Percentiles rank a stretch among this genome's conserved stretches.
phyloP scores from a whole-genome alignment of 345 rosid species.

The Bruguiera sexangula region DNA sequence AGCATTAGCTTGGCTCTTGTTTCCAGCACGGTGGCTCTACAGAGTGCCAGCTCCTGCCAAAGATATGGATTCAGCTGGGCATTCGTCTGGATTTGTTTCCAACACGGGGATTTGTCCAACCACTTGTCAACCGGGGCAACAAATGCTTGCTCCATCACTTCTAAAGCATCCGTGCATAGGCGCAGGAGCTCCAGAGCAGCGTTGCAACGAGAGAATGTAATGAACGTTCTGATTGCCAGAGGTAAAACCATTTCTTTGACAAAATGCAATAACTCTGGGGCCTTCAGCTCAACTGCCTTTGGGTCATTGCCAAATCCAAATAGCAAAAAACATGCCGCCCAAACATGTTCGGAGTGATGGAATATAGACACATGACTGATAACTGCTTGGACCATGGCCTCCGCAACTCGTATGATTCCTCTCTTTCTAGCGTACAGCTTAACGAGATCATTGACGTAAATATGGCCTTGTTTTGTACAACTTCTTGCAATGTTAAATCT shows the following conservation, averaged over 20 bases:
- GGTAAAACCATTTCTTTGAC: constrained; percentile 70
- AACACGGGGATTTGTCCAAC: constrained; percentile 81
- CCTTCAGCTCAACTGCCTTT: constrained; percentile 59
- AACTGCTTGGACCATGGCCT: constrained; percentile 72
- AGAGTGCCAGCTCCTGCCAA: constrained; percentile 89
- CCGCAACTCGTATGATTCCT: constrained; percentile 47
- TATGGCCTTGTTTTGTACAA: constrained; percentile 52
- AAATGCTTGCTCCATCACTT: constrained; percentile 76
- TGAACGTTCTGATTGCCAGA: constrained; percentile 66
- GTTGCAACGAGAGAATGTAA: constrained; percentile 73
- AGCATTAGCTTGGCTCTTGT: constrained; percentile 87
- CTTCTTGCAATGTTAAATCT: constrained; percentile 81
- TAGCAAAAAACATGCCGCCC: constrained; percentile 80
- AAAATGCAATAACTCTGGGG: constrained; percentile 52
- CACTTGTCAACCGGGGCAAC: constrained; percentile 84
- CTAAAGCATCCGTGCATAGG: constrained; percentile 79
- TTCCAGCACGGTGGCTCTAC: constrained; percentile 86
- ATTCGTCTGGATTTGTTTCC: constrained; percentile 79
- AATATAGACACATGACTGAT: constrained; percentile 52
- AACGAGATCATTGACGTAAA: constrained; percentile 62
- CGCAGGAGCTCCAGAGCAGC: constrained; percentile 83
- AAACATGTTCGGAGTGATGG: constrained; percentile 63
- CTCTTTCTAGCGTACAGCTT: constrained; percentile 64
- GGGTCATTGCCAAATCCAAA: constrained; percentile 74
- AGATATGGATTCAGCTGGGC: constrained; percentile 79